A percentile compares a stretch with the other conserved stretches of the same genome.
Evolutionary conservation across 2,329 filamentous ascomycete species (phyloP).

Genomic region (Colletotrichum sp.): DNA sequence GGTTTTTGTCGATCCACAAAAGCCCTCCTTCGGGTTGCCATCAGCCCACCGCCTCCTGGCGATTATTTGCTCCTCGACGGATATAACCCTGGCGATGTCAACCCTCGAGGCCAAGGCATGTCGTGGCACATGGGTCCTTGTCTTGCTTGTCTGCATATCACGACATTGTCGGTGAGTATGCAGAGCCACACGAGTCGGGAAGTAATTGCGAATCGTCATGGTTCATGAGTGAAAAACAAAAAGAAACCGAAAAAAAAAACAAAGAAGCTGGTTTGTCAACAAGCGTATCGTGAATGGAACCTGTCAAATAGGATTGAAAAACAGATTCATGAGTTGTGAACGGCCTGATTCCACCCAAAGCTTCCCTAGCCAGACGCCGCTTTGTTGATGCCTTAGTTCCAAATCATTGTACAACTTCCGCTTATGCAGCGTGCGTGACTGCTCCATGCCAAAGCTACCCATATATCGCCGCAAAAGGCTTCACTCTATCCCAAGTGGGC

Average conservation of each 20-base stretch:
- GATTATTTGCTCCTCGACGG: neutral
- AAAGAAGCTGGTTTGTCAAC: neutral
- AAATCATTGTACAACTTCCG: neutral
- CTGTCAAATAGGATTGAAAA: neutral
- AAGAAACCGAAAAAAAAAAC: neutral
- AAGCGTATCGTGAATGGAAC: neutral
- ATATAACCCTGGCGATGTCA: neutral
- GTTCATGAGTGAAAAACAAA: neutral
- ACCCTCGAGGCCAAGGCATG: neutral
- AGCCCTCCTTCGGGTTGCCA: neutral
- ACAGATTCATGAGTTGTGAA: neutral
- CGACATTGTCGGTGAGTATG: neutral
- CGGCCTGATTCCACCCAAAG: neutral
- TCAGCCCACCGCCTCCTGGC: neutral
- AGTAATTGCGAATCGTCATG: neutral
- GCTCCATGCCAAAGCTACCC: neutral
- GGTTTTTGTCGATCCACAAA: neutral
- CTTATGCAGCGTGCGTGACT: neutral
- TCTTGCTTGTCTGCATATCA: neutral
- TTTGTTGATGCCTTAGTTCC: conserved; percentile 8
- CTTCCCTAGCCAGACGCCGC: conserved; percentile 3
- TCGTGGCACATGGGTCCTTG: neutral
- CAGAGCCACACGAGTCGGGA: neutral
- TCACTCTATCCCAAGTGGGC: neutral
- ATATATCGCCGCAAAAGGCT: neutral